Evolutionary conservation across 768 basidiomycete species (phyloP).

Genomic region (Calocera cornea): DNA sequence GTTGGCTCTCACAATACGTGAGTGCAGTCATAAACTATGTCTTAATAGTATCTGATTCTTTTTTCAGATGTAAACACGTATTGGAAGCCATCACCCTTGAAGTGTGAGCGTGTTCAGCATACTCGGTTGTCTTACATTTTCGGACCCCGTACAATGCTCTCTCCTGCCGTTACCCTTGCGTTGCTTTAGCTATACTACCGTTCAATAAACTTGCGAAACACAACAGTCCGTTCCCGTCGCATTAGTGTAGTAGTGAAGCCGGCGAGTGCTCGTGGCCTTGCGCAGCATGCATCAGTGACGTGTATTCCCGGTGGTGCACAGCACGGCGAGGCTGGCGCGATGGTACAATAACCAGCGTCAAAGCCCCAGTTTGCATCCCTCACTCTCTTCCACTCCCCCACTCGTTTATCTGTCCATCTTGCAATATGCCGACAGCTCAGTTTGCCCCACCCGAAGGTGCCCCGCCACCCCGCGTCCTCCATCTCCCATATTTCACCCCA

Average conservation of each 20-base stretch:
- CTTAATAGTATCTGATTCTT: not conserved
- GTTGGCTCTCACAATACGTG: constrained; percentile 96
- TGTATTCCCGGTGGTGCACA: no score
- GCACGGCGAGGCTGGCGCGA: no score
- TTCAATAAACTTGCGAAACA: not conserved
- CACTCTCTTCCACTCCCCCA: not conserved
- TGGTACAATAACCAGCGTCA: no score
- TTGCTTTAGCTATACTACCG: not conserved
- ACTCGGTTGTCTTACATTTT: not conserved
- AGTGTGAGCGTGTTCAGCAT: no score
- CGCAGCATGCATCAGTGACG: no score
- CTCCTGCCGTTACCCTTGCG: not conserved
- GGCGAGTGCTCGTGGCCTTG: no score
- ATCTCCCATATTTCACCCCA: not conserved
- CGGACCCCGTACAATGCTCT: not conserved
- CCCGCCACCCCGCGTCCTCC: not conserved
- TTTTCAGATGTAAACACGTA: not conserved
- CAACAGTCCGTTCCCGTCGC: no score
- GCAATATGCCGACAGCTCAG: not conserved
- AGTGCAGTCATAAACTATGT: constrained; percentile 17
- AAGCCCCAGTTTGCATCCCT: not conserved
- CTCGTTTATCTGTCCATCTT: not conserved
- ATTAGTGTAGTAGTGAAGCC: no score
- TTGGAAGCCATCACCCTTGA: not conserved
- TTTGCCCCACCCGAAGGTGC: not conserved